Evolutionary conservation across 2,329 filamentous ascomycete species (phyloP).

Genomic region (Pestalotiopsis fici): DNA sequence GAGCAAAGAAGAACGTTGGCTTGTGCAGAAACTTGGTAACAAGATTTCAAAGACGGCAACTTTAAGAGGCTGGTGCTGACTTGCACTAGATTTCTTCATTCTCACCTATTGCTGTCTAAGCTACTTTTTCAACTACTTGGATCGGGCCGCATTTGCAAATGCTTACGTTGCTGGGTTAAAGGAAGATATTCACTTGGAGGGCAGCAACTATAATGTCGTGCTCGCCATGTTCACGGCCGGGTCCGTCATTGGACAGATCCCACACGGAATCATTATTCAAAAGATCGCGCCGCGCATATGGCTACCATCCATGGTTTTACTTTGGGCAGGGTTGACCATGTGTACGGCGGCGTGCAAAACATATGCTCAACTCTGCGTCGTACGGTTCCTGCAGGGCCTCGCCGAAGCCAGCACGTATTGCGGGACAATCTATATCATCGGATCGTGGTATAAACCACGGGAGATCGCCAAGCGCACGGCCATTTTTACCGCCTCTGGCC

Average conservation of each 20-base stretch:
- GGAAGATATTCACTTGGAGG: constrained; percentile 37
- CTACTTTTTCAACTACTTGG: constrained; percentile 40
- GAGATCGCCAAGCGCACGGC: constrained; percentile 53
- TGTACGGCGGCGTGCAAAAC: constrained; percentile 28
- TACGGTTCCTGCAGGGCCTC: constrained; percentile 45
- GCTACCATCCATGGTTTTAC: constrained; percentile 45
- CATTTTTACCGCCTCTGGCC: constrained; percentile 53
- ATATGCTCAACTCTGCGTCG: constrained; percentile 31
- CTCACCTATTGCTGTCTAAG: constrained; percentile 35
- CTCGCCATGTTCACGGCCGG: constrained; percentile 35
- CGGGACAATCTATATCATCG: constrained; percentile 49
- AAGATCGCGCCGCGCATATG: constrained; percentile 48
- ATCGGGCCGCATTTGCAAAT: constrained; percentile 43
- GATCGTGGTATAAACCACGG: constrained; percentile 54
- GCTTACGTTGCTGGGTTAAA: constrained; percentile 42
- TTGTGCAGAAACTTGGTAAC: constrained; percentile 29
- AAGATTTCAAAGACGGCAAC: background rate
- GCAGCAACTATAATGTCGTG: constrained; percentile 36
- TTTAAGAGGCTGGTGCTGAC: background rate
- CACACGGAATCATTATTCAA: constrained; percentile 45
- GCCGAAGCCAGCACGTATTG: constrained; percentile 50
- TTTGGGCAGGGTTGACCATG: constrained; percentile 48
- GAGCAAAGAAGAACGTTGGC: constrained; percentile 23
- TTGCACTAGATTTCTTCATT: constrained; percentile 31
- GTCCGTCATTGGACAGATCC: constrained; percentile 41